Base-by-base conservation (phyloP, 2,329 filamentous ascomycete species). In the Talaromyces sp. region DNA sequence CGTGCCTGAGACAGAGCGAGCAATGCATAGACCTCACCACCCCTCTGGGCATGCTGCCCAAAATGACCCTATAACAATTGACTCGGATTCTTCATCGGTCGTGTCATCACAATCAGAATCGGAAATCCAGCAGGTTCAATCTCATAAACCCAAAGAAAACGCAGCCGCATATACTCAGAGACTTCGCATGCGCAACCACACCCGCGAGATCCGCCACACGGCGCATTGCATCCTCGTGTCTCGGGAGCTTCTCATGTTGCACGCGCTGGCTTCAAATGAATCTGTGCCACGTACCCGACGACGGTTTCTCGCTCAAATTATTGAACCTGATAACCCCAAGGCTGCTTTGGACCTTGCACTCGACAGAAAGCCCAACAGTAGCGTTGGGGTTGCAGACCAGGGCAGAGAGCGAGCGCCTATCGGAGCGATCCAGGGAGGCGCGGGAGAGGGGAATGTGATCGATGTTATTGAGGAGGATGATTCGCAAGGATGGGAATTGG, bases 231-330 rank as follows among this genome's bases (percentile, higher is more conserved):
- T 78, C 9, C 62, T 78, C 6, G 68, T 68, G 51, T 73, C 78
- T 59, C 65, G 67, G n/a, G 75, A 78, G 59, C 56, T 79, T 3
- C 64, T 79, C 2, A 72, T 75, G 9, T 69, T 74, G 3, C 76
- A 79, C 61, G 75, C 76, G 0, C 58, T 77, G 8, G 72, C 70
- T 56, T 58, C n/a, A 10, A 35, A 53, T 11, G 43, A 77, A 73
- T 74, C 75, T 46, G 70, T 77, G 55, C 74, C 75, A 1, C 71
- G 76, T 70, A 69, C 72, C 26, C 71, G 74, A 38, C 70, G 72
- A 8, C 70, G 71, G 38, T 75, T 77, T 59, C 62, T 70, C 29
- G 66, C 73, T 8, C 73, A 73, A 49, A 66, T 76, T 2, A 66
- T 77, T 49, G 66, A 71, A 2, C 67, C 69, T 6, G 67, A 68